A percentile compares a stretch with the other conserved stretches of the same genome.
phyloP scores from a whole-genome alignment of 768 basidiomycete species.

The Pisolithus albus region DNA sequence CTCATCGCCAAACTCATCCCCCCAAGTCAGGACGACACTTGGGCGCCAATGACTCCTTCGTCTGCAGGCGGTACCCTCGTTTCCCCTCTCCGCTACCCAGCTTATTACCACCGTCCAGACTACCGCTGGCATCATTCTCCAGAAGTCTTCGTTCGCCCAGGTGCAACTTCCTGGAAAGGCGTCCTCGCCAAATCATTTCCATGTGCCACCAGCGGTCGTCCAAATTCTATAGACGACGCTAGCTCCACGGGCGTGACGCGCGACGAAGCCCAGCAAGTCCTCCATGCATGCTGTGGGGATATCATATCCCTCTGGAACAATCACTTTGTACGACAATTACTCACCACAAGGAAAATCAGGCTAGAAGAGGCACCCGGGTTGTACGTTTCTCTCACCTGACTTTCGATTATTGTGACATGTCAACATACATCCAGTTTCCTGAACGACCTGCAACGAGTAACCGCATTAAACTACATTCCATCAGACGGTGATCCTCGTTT shows the following conservation, averaged over 20 bases:
- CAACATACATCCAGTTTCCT: conserved; percentile 32
- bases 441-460: conserved; percentile 45
- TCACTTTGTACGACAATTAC: conserved; percentile 35
- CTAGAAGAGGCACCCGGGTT: conserved; percentile 48
- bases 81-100: conserved; percentile 13
- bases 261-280: conserved; percentile 36
- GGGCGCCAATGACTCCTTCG: conserved; percentile 9
- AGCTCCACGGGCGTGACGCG: conserved; percentile 13
- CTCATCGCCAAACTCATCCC: conserved; percentile 72
- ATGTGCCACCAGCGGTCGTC: conserved; percentile 15
- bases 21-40: conserved; percentile 48
- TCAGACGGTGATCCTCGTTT: conserved; percentile 34
- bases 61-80: conserved; percentile 16
- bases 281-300: conserved; percentile 36
- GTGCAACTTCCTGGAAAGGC: conserved; percentile 55
- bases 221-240: conserved; percentile 21
- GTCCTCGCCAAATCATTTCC: conserved; percentile 34
- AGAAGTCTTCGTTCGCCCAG: conserved; percentile 51
- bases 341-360: conserved; percentile 39
- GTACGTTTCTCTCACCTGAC: conserved; percentile 20
- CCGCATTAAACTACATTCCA: conserved; percentile 38
- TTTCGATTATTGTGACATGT: background rate
- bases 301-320: conserved; percentile 43
- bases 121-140: conserved; percentile 24
- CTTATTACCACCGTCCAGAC: conserved; percentile 9